These are phyloP conservation scores for Pythium vanterpoolii DNA, from an alignment of 352 stramenopile species.

Conservation along the genomic window DNA sequence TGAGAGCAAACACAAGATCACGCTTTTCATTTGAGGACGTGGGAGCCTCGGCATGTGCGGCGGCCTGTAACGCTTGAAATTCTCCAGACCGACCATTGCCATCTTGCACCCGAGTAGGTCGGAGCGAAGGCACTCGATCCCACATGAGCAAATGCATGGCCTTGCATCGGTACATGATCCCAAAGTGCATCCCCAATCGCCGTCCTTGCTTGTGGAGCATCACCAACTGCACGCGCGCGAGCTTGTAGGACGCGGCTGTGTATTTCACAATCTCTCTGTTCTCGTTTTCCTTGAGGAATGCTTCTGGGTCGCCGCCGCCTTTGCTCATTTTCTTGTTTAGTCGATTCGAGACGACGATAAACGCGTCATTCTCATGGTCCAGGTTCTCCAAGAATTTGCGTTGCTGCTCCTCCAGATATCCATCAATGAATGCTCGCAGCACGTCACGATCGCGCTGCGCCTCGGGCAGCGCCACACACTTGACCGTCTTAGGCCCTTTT, in stretches of 20 bases:
- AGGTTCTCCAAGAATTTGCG: slow-evolving; percentile 58
- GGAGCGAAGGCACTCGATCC: slow-evolving; percentile 35
- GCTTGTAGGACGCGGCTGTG: slow-evolving; percentile 57
- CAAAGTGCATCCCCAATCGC: slow-evolving; percentile 71
- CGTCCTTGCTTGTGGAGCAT: slow-evolving; percentile 69
- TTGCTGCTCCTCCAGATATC: slow-evolving; percentile 62
- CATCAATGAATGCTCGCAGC: slow-evolving; percentile 56
- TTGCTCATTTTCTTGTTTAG: slow-evolving; percentile 20
- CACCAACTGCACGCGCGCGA: slow-evolving; percentile 48
- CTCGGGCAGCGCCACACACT: slow-evolving; percentile 59
- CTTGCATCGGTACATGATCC: slow-evolving; percentile 64
- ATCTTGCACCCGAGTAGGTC: no score
- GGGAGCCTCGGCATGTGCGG: background rate
- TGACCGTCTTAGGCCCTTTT: slow-evolving; percentile 56
- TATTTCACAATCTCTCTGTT: slow-evolving; percentile 67
- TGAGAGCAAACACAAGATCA: slow-evolving; percentile 51
- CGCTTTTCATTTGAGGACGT: background rate
- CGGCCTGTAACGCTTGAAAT: background rate
- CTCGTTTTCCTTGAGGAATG: slow-evolving; percentile 23
- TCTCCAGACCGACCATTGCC: background rate
- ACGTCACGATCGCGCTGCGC: slow-evolving; percentile 45
- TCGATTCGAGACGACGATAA: slow-evolving; percentile 60
- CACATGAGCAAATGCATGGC: slow-evolving; percentile 66
- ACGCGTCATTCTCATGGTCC: slow-evolving; percentile 50
- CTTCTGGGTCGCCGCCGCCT: slow-evolving; percentile 2